Percentiles rank a stretch among this genome's conserved stretches.
phyloP scores from a whole-genome alignment of 371 early-diverging fungal species.

The Syncephalis fuscata region DNA sequence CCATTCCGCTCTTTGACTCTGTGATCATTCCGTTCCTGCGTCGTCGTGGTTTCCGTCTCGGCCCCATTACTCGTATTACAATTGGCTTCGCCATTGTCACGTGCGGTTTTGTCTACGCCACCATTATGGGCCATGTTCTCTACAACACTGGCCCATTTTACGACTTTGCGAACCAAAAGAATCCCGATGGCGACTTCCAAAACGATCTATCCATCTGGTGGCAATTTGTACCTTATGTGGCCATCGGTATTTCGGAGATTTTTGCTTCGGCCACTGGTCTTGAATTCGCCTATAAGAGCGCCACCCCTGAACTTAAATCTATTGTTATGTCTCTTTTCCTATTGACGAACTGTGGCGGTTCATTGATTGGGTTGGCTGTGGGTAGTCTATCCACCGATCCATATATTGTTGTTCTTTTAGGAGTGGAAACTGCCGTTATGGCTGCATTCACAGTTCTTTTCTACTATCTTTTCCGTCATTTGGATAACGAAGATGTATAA shows the following conservation, averaged over 20 bases:
- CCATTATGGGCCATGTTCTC: slow-evolving; percentile 45
- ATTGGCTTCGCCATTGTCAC: slow-evolving; percentile 48
- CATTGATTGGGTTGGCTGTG: slow-evolving; percentile 42
- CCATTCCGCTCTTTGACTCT: slow-evolving; percentile 52
- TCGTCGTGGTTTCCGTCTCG: slow-evolving; percentile 34
- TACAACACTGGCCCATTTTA: slow-evolving; percentile 38
- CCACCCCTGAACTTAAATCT: slow-evolving; percentile 55
- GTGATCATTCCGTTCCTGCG: slow-evolving; percentile 47
- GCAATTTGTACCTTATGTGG: slow-evolving; percentile 46
- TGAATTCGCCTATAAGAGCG: slow-evolving; percentile 64
- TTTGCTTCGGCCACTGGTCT: slow-evolving; percentile 59
- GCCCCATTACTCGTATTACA: slow-evolving; percentile 50
- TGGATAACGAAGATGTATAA: slow-evolving; percentile 6
- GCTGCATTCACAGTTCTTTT: slow-evolving; percentile 18
- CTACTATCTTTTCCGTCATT: slow-evolving; percentile 10
- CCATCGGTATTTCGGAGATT: slow-evolving; percentile 30
- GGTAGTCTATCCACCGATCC: slow-evolving; percentile 48
- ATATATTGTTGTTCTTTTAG: slow-evolving; percentile 44
- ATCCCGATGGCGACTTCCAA: slow-evolving; percentile 9
- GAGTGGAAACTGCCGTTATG: slow-evolving; percentile 28
- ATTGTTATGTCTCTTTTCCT: slow-evolving; percentile 53
- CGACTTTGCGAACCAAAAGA: slow-evolving; percentile 15
- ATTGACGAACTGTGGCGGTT: slow-evolving; percentile 46
- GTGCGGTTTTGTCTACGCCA: slow-evolving; percentile 46
- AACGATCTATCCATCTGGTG: slow-evolving; percentile 38